A percentile compares a stretch with the other conserved stretches of the same genome.
These are phyloP conservation scores for Pyrus bretschneideri DNA, from an alignment of 306 rosid genomes.

Conservation along the genomic window DNA sequence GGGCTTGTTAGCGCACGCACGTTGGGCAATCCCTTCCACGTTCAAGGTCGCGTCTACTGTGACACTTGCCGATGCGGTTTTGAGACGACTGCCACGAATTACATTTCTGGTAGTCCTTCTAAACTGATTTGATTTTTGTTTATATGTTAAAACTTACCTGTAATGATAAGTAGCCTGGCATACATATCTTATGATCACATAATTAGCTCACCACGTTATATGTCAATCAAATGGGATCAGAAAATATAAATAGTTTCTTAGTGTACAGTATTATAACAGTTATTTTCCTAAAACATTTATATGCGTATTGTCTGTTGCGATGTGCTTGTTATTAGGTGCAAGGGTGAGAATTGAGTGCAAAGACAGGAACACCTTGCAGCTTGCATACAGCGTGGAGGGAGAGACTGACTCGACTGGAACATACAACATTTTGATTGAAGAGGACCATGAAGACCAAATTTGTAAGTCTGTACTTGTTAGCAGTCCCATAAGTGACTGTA, in stretches of 20 bases:
- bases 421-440: constrained; percentile 34
- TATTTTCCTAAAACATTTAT: too few relatives aligned
- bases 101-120: constrained; percentile 22
- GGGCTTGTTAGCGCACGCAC: constrained; percentile 7
- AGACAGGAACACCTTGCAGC: constrained; percentile 29
- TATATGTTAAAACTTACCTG: too few relatives aligned
- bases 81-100: constrained; percentile 56
- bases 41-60: constrained; percentile 56
- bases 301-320: too few relatives aligned
- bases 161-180: too few relatives aligned
- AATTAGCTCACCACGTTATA: too few relatives aligned
- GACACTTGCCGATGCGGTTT: constrained; percentile 80
- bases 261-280: too few relatives aligned
- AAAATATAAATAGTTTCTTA: too few relatives aligned
- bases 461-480: constrained; percentile 33
- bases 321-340: constrained; percentile 39
- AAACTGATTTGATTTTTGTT: too few relatives aligned
- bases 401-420: constrained; percentile 41
- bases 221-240: too few relatives aligned
- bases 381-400: constrained; percentile 33
- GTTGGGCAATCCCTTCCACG: constrained; percentile 18
- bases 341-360: constrained; percentile 50
- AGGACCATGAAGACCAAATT: constrained; percentile 53
- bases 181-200: too few relatives aligned
- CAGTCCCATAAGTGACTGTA: constrained; percentile 45